phyloP scores from a whole-genome alignment of 1,139 yeast genomes.

The Pneumocystis sp. region DNA sequence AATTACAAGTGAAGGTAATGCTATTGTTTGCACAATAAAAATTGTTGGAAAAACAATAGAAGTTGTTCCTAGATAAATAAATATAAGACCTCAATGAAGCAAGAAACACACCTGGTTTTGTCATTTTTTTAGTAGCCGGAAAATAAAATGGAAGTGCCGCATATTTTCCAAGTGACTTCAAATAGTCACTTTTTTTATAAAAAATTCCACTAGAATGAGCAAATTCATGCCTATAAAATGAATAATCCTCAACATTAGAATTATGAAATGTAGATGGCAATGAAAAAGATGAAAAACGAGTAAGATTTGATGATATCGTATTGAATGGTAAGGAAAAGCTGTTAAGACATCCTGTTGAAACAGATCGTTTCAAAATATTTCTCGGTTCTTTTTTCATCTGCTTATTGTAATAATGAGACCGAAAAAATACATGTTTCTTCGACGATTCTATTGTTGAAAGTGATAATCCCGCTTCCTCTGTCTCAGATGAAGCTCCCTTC shows the following conservation, averaged over 20 bases:
- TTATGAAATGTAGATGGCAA: not conserved
- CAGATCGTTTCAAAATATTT: not conserved
- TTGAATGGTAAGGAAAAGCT: not conserved
- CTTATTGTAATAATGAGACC: not conserved
- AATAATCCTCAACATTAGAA: not conserved
- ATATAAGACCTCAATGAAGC: not conserved
- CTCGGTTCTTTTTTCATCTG: not conserved
- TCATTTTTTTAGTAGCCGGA: not conserved
- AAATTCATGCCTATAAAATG: not conserved
- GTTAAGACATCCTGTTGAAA: not conserved
- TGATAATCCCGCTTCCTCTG: not conserved
- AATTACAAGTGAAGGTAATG: not conserved
- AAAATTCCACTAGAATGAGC: not conserved
- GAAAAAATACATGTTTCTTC: not conserved
- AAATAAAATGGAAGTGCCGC: not conserved
- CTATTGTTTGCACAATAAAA: not conserved
- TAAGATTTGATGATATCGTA: not conserved
- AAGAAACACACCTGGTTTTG: not conserved
- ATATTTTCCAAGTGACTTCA: not conserved
- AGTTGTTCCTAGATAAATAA: not conserved
- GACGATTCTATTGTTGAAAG: not conserved
- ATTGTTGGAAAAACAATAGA: not conserved
- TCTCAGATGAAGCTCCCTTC: not conserved
- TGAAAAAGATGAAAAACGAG: not conserved
- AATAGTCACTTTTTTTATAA: not conserved